phyloP scores from a whole-genome alignment of 139 green algal genomes.

The Closterium sp. region DNA sequence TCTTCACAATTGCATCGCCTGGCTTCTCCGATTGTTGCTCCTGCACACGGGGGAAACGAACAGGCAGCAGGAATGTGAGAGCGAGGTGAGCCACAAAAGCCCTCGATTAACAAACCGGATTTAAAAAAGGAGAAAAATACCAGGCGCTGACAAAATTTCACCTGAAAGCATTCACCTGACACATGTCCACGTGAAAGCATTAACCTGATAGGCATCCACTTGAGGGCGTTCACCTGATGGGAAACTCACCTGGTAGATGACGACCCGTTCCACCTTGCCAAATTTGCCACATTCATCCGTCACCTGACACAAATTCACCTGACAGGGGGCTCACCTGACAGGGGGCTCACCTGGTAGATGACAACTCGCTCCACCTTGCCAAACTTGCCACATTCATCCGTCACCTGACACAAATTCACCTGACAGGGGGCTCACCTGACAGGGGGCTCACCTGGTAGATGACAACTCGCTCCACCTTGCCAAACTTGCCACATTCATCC shows the following conservation, averaged over 20 bases:
- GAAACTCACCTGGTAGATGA: constrained; percentile 12
- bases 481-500: background rate
- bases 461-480: background rate
- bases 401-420: too few species aligned
- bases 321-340: too few species aligned
- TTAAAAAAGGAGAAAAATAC: too few species aligned
- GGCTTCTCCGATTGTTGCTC: constrained; percentile 9
- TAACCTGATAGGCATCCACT: background rate
- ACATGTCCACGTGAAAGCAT: background rate
- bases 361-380: too few species aligned
- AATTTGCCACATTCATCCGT: constrained; percentile 51
- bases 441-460: background rate
- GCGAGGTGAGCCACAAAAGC: too few species aligned
- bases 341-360: too few species aligned
- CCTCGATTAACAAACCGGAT: too few species aligned
- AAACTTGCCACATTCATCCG: too few species aligned
- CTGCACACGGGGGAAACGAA: background rate
- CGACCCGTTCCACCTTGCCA: constrained; percentile 37
- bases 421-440: too few species aligned
- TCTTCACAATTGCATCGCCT: constrained; percentile 9
- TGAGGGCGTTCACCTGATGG: constrained; percentile 25
- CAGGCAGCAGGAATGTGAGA: too few species aligned
- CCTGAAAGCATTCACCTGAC: background rate
- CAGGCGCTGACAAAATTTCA: background rate
- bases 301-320: constrained; percentile 13